These are phyloP conservation scores for Angophora floribunda DNA, from an alignment of 345 rosid genomes.

Conservation along the genomic window DNA sequence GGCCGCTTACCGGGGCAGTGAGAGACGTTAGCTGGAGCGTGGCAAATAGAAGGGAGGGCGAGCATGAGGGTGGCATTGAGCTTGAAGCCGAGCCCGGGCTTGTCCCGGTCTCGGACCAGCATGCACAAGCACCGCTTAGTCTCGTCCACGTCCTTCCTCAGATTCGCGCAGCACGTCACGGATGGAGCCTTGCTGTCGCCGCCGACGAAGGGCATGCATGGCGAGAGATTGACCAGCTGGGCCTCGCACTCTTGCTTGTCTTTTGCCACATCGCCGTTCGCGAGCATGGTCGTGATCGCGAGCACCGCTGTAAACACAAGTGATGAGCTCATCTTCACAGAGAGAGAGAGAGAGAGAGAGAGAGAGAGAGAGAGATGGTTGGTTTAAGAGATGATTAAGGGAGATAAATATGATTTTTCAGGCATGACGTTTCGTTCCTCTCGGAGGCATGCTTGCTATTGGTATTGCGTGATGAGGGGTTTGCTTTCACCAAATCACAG, in stretches of 20 bases:
- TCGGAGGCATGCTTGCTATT: neutral
- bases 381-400: neutral
- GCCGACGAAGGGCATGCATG: slow-evolving; percentile 71
- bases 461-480: neutral
- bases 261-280: slow-evolving; percentile 11
- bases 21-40: slow-evolving; percentile 51
- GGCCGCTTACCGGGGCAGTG: slow-evolving; percentile 47
- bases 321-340: neutral
- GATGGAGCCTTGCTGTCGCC: slow-evolving; percentile 65
- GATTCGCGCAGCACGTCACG: slow-evolving; percentile 64
- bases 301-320: neutral
- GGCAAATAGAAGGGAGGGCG: slow-evolving; percentile 55
- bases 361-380: neutral
- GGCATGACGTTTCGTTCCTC: neutral
- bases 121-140: slow-evolving; percentile 68
- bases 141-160: slow-evolving; percentile 35
- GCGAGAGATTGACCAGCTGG: slow-evolving; percentile 49
- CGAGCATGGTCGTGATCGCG: neutral
- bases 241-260: slow-evolving; percentile 58
- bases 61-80: slow-evolving; percentile 66
- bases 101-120: slow-evolving; percentile 46
- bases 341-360: neutral
- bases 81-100: slow-evolving; percentile 62
- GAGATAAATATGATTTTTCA: neutral
- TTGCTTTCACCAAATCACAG: neutral